Base-by-base conservation (phyloP, 495 filamentous ascomycete species). In the Talaromyces trachyspermus region DNA sequence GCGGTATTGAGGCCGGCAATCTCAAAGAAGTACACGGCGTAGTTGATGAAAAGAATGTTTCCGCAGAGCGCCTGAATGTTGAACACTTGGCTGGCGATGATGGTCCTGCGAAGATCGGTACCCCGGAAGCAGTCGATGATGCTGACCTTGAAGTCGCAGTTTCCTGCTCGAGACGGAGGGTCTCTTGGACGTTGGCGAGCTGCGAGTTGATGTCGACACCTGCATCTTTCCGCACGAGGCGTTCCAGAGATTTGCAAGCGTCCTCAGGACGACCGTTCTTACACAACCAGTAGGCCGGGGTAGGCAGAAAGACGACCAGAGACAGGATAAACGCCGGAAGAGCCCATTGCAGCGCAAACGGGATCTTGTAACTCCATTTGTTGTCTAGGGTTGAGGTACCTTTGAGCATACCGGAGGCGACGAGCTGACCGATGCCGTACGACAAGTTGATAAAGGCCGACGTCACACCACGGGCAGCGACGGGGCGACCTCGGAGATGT, bases 1-100 rank as follows among this genome's bases (percentile, higher is more conserved):
- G 67, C 56, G 5, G 70, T 57, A 42, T 63, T 48, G 1, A 87
- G 68, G 0, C 85, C 85, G 1, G 85, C 84, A 43, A 81, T 74
- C 49, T 80, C 69, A 51, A 71, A 76, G 45, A 70, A 65, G 29
- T 60, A 66, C n/a, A 72, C 63, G 9, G 60, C 59, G 39, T 66
- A 59, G 50, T 43, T 59, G 52, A 61, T 50, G 38, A 60, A 60
- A 30, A 63, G 59, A 7, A 64, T 50, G 33, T 61, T 59, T 7
- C 59, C 61, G 0, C 53, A 44, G 43, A 68, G 57, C 0, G 62
- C 71, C 48, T 84, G 78, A 19, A 70, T 65, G 55, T 64, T 55
- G 53, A 71, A 78, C 33, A 70, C 69, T 58, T 66, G 66, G 25
- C 71, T 64, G 48, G 65, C 67, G 48, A 76, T 76, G 36, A 69